Conservation (phyloP, 2,329 filamentous ascomycete genomes). For the Ophiostoma pallidulum region DNA sequence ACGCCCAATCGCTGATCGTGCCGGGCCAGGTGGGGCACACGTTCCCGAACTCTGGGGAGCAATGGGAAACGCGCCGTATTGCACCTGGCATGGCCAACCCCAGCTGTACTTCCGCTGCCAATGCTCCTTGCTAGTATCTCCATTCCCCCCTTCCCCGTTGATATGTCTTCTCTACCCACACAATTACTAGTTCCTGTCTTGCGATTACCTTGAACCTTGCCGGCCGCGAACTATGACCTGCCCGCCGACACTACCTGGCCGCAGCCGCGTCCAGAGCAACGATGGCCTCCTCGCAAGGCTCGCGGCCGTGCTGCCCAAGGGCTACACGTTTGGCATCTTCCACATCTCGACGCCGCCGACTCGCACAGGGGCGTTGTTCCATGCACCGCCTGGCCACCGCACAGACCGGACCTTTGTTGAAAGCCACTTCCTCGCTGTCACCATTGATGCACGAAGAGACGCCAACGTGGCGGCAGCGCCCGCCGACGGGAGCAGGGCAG, state of each 20-base stretch:
- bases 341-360: slow-evolving; percentile 82
- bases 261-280: neutral
- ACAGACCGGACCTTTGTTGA: slow-evolving; percentile 77
- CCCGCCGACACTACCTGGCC: neutral
- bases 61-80: too few species aligned
- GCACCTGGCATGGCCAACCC: too few species aligned
- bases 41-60: too few species aligned
- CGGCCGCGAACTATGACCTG: neutral
- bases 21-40: too few species aligned
- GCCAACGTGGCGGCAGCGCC: too few species aligned
- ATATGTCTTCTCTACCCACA: too few species aligned
- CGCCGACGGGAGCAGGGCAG: neutral
- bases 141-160: too few species aligned
- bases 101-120: too few species aligned
- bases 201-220: too few species aligned
- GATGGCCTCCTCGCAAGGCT: slow-evolving; percentile 31
- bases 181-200: too few species aligned
- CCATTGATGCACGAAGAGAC: slow-evolving; percentile 30
- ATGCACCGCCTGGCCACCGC: slow-evolving; percentile 60
- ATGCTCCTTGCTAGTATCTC: too few species aligned
- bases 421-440: slow-evolving; percentile 61
- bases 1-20: too few species aligned
- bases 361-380: slow-evolving; percentile 65
- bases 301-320: slow-evolving; percentile 43
- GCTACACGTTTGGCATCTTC: slow-evolving; percentile 57